Evolutionary conservation across 1,284 basidiomycete genomes (phyloP).

Genomic region (Trichosporon faecale): DNA sequence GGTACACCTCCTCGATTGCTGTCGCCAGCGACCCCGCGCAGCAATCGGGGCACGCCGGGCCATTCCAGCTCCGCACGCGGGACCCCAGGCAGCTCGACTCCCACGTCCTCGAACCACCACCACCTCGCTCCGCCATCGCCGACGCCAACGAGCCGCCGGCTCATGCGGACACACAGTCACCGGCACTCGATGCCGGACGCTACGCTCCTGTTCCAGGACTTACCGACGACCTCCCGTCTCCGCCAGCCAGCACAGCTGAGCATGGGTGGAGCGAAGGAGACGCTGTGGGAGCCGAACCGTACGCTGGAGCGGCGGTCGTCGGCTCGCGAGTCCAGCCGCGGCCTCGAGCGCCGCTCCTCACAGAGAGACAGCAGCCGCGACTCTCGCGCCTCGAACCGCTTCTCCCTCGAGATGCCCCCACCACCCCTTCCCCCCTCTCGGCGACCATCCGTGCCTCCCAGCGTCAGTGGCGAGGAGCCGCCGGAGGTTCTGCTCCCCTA

Average conservation of each 20-base stretch:
- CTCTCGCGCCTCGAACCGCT: neutral
- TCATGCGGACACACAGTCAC: conserved; percentile 11
- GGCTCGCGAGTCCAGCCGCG: neutral
- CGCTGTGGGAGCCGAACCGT: neutral
- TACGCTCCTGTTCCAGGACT: conserved; percentile 1
- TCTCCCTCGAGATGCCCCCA: neutral
- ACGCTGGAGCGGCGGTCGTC: neutral
- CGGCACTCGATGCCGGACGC: conserved; percentile 8
- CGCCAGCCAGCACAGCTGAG: conserved; percentile 20
- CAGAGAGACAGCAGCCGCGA: neutral
- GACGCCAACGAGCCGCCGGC: conserved; percentile 18
- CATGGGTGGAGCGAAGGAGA: conserved; percentile 14
- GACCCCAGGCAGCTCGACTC: conserved; percentile 21
- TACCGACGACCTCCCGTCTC: conserved; percentile 18
- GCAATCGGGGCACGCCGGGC: conserved; percentile 15
- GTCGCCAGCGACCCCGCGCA: conserved; percentile 19
- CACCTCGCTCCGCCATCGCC: conserved; percentile 19
- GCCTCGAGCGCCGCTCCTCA: neutral
- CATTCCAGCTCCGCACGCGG: conserved; percentile 7
- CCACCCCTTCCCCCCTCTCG: neutral
- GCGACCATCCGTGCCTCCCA: neutral
- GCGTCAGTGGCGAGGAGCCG: neutral
- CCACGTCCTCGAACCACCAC: conserved; percentile 11
- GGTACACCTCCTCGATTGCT: conserved; percentile 3
- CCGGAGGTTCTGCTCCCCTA: neutral